Percentiles rank a stretch among this genome's conserved stretches.
Evolutionary conservation across 2,329 filamentous ascomycete genomes (phyloP).

Genomic region (Fusarium nanum): DNA sequence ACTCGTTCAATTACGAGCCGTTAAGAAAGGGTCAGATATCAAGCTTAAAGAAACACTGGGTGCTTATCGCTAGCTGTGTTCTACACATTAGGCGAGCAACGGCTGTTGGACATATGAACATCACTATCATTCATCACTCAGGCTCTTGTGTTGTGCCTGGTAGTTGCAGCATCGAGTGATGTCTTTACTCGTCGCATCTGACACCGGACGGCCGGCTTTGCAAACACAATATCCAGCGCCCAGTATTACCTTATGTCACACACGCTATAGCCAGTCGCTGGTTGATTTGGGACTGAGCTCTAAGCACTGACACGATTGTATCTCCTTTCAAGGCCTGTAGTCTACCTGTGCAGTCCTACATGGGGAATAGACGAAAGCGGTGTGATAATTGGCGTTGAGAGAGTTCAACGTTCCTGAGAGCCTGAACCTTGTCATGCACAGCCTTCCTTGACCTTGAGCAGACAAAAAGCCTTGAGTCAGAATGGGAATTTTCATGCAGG

Average conservation of each 20-base stretch:
- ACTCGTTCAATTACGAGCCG: not conserved
- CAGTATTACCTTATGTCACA: conserved; percentile 16
- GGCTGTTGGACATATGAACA: not conserved
- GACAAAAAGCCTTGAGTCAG: not conserved
- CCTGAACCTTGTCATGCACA: conserved; percentile 39
- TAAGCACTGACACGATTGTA: not conserved
- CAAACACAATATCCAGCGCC: not conserved
- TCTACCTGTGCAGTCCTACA: not conserved
- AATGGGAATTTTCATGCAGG: not conserved
- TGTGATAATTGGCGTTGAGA: conserved; percentile 29
- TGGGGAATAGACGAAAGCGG: conserved; percentile 31
- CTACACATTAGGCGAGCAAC: no score
- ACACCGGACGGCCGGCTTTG: not conserved
- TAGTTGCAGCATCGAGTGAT: not conserved
- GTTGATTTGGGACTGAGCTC: not conserved
- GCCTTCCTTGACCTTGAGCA: conserved; percentile 4
- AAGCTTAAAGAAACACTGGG: not conserved
- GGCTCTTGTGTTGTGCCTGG: not conserved
- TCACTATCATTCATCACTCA: not conserved
- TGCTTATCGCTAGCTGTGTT: not conserved
- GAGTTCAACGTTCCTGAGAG: conserved; percentile 33
- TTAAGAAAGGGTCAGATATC: not conserved
- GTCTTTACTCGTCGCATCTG: not conserved
- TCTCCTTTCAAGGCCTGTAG: not conserved
- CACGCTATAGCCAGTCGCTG: conserved; percentile 5